A percentile compares a stretch with the other conserved stretches of the same genome.
phyloP scores from a whole-genome alignment of 2,329 filamentous ascomycete genomes.

The Aspergillus aculeatus region DNA sequence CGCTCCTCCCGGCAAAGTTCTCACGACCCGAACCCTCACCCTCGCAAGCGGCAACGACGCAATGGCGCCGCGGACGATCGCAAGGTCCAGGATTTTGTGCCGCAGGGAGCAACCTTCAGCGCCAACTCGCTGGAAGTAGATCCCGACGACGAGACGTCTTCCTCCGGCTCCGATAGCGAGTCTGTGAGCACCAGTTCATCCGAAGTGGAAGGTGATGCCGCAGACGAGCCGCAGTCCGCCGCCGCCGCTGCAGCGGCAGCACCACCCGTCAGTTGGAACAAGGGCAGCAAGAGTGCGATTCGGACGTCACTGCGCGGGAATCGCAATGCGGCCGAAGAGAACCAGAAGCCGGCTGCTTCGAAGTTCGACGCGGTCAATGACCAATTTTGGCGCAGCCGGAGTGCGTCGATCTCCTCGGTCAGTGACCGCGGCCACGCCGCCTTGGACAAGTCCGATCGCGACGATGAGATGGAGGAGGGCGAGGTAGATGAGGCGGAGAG shows the following conservation, averaged over 20 bases:
- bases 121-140: constrained; percentile 34
- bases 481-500: constrained; percentile 26
- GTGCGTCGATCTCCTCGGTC: constrained; percentile 30
- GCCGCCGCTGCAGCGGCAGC: constrained; percentile 10
- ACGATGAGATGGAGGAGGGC: constrained; percentile 27
- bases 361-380: constrained; percentile 38
- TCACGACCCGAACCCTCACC: constrained; percentile 22
- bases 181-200: constrained; percentile 13
- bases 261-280: constrained; percentile 46
- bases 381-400: constrained; percentile 39
- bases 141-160: constrained; percentile 30
- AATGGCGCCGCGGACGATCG: constrained; percentile 23
- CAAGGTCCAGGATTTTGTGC: constrained; percentile 38
- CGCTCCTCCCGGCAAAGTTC: constrained; percentile 20
- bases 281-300: constrained; percentile 41
- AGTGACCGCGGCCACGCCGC: constrained; percentile 9
- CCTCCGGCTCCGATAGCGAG: constrained; percentile 24
- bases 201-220: constrained; percentile 11
- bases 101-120: constrained; percentile 37
- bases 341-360: constrained; percentile 12
- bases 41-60: constrained; percentile 29
- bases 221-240: constrained; percentile 14
- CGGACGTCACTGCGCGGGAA: constrained; percentile 42
- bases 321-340: constrained; percentile 21
- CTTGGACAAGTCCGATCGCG: constrained; percentile 13